These are phyloP conservation scores for Lenwebbia sp. DNA, from an alignment of 345 rosid genomes.

Conservation along the genomic window DNA sequence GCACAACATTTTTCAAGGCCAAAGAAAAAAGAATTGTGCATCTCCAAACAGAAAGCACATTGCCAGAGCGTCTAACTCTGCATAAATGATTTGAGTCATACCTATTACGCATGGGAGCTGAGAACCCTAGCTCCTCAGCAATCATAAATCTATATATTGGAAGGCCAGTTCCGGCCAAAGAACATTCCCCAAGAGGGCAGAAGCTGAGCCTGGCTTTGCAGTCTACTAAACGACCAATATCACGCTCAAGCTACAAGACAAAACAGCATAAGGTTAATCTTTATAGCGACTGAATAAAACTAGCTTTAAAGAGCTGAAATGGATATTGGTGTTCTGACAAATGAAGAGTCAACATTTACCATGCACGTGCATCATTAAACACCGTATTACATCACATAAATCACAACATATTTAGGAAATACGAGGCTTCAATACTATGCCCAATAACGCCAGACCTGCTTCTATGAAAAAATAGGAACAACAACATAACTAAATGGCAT, in stretches of 20 bases:
- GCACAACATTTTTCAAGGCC: not conserved
- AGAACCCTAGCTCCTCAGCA: slow-evolving; percentile 61
- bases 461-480: not conserved
- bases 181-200: slow-evolving; percentile 93
- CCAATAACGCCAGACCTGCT: not conserved
- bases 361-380: not conserved
- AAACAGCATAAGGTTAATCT: not conserved
- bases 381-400: not conserved
- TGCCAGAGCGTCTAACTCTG: not conserved
- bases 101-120: slow-evolving; percentile 95
- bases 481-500: not conserved
- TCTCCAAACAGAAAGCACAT: not conserved
- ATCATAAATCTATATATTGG: slow-evolving; percentile 89
- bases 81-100: slow-evolving; percentile 4
- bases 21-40: not conserved
- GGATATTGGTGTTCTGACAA: not conserved
- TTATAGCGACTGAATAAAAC: not conserved
- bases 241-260: slow-evolving; percentile 81
- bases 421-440: not conserved
- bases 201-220: slow-evolving; percentile 69
- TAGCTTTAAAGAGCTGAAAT: not conserved
- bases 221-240: slow-evolving; percentile 71
- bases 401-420: not conserved
- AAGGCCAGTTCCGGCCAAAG: slow-evolving; percentile 90
- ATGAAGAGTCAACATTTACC: not conserved